These are phyloP conservation scores for Solanum ossicruentum DNA, from an alignment of 257 asterid species.

Conservation along the genomic window DNA sequence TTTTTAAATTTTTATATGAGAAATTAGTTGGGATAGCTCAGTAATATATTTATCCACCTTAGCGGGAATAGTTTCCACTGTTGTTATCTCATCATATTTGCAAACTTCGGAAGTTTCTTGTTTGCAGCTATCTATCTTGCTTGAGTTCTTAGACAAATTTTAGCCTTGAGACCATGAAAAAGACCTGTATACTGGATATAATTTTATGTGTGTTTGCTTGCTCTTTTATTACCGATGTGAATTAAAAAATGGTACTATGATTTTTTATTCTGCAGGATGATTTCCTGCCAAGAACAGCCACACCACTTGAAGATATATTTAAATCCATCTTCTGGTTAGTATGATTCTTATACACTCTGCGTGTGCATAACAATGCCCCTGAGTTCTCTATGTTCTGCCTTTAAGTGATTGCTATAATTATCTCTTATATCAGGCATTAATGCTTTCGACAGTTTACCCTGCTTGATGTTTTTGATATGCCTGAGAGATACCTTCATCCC, in stretches of 20 bases:
- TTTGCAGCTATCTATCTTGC: neutral
- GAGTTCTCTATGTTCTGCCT: neutral
- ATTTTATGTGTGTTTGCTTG: neutral
- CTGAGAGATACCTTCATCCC: constrained; percentile 86
- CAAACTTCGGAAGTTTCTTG: neutral
- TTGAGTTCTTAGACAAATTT: neutral
- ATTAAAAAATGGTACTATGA: neutral
- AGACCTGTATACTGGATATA: neutral
- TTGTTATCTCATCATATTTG: neutral
- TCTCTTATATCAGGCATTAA: constrained; percentile 41
- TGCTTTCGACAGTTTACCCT: constrained; percentile 75
- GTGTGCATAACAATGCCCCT: neutral
- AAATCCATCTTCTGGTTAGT: constrained; percentile 90
- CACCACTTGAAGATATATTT: constrained; percentile 91
- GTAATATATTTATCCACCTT: neutral
- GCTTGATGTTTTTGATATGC: constrained; percentile 88
- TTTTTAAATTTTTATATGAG: neutral
- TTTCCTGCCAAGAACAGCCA: constrained; percentile 90
- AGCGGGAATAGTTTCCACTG: neutral
- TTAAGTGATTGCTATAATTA: constrained; percentile 18
- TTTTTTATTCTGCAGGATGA: constrained; percentile 50
- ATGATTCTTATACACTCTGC: neutral
- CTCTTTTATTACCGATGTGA: neutral
- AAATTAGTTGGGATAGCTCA: neutral
- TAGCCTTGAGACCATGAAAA: neutral